Conservation (phyloP, 805 yeast species). For the Lipomyces japonicus region DNA sequence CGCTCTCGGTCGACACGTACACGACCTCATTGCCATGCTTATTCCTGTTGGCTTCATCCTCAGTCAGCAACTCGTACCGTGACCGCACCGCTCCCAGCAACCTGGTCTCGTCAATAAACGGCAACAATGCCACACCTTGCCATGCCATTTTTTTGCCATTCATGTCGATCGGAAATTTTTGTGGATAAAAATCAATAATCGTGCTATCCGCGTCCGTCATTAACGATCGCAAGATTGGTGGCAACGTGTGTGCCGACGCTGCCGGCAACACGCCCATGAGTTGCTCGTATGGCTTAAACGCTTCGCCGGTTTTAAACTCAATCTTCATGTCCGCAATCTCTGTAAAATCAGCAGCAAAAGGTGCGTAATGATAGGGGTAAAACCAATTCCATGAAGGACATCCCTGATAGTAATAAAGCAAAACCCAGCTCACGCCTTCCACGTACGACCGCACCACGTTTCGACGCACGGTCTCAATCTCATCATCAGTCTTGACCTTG, state of each 20-base stretch:
- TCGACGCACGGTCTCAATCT: constrained; percentile 47
- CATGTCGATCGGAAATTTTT: constrained; percentile 85
- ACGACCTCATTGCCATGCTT: constrained; percentile 66
- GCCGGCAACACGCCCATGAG: constrained; percentile 94
- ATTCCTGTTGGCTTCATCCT: constrained; percentile 66
- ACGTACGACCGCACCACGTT: constrained; percentile 69
- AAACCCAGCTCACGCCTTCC: constrained; percentile 97
- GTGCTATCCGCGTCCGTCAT: constrained; percentile 79
- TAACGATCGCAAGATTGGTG: constrained; percentile 71
- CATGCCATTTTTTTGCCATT: constrained; percentile 92
- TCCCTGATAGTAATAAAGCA: constrained; percentile 91
- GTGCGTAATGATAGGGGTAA: constrained; percentile 96
- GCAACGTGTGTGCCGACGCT: constrained; percentile 82
- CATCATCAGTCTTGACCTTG: constrained; percentile 52
- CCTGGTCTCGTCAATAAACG: constrained; percentile 83
- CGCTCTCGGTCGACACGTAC: constrained; percentile 61
- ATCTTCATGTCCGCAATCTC: constrained; percentile 48
- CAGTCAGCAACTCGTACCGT: constrained; percentile 60
- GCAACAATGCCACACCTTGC: constrained; percentile 89
- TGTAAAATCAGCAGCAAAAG: constrained; percentile 85
- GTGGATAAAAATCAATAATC: constrained; percentile 88
- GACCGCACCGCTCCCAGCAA: constrained; percentile 61
- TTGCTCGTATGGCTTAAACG: constrained; percentile 89
- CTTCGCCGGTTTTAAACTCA: constrained; percentile 62
- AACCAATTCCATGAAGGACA: constrained; percentile 99